Evolutionary conservation across 2,329 filamentous ascomycete genomes (phyloP).

Genomic region (Fusarium dimerum): DNA sequence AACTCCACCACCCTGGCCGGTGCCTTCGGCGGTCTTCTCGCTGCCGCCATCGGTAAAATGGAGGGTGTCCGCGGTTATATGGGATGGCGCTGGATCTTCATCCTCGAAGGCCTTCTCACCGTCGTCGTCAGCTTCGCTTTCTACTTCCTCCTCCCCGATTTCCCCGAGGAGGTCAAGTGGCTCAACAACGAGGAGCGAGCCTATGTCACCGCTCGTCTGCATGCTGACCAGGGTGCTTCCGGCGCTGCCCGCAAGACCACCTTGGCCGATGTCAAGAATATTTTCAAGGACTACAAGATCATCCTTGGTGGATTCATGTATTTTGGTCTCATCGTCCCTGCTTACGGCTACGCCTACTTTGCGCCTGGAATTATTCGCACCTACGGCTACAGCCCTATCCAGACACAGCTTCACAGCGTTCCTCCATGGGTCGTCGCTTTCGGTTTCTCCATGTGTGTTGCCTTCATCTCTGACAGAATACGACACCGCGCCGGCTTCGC

Average conservation of each 20-base stretch:
- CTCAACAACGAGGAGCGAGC: slow-evolving; percentile 67
- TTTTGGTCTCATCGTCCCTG: slow-evolving; percentile 75
- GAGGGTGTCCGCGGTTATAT: slow-evolving; percentile 65
- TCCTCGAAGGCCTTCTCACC: slow-evolving; percentile 71
- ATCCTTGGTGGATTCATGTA: slow-evolving; percentile 79
- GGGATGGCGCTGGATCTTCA: slow-evolving; percentile 84
- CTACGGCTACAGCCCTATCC: slow-evolving; percentile 62
- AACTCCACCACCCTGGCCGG: slow-evolving; percentile 76
- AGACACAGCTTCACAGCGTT: slow-evolving; percentile 59
- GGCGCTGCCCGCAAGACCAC: slow-evolving; percentile 64
- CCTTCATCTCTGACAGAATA: slow-evolving; percentile 68
- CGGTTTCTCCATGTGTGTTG: slow-evolving; percentile 74
- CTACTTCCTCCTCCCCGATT: slow-evolving; percentile 71
- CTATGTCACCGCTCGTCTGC: slow-evolving; percentile 67
- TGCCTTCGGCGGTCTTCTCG: slow-evolving; percentile 84
- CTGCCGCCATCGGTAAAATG: slow-evolving; percentile 89
- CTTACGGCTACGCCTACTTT: slow-evolving; percentile 79
- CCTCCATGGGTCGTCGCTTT: slow-evolving; percentile 70
- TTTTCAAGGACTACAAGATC: slow-evolving; percentile 75
- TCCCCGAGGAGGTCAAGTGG: slow-evolving; percentile 76
- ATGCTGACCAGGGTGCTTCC: slow-evolving; percentile 67
- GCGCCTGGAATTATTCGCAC: slow-evolving; percentile 69
- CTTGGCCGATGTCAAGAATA: slow-evolving; percentile 56
- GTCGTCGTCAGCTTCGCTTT: slow-evolving; percentile 61
- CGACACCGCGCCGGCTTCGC: slow-evolving; percentile 76